Percentiles rank a stretch among this genome's conserved stretches.
Conservation (phyloP, 2,329 filamentous ascomycete species). For the Cercospora canescens region DNA sequence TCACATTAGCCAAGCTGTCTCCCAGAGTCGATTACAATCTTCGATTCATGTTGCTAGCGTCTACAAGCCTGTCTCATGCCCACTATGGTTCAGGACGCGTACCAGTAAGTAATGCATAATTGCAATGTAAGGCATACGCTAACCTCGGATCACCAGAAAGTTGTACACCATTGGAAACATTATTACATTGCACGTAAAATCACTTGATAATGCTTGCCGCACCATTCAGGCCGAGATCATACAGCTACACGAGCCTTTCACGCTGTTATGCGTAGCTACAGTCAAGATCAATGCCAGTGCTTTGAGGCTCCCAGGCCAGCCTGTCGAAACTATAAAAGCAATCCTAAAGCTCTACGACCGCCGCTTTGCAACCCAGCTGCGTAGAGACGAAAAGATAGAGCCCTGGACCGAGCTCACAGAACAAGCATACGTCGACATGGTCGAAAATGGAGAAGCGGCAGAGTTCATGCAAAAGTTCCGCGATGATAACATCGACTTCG, state of each 20-base stretch:
- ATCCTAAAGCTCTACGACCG: conserved; percentile 12
- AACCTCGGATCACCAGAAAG: not conserved
- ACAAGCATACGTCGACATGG: not conserved
- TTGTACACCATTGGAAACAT: not conserved
- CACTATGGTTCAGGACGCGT: not conserved
- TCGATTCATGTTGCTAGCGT: not conserved
- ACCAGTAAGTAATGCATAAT: not conserved
- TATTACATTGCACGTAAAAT: not conserved
- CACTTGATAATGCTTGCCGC: not conserved
- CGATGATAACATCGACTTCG: conserved; percentile 2
- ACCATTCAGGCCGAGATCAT: not conserved
- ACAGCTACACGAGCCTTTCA: not conserved
- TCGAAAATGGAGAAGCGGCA: not conserved
- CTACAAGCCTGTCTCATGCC: not conserved
- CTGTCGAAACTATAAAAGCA: conserved; percentile 24
- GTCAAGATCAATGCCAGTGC: not conserved
- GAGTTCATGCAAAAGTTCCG: not conserved
- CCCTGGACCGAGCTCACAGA: not conserved
- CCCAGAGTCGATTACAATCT: not conserved
- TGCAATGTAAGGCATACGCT: not conserved
- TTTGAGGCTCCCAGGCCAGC: not conserved
- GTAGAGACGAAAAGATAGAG: not conserved
- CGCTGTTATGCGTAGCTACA: not conserved
- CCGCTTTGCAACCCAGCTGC: conserved; percentile 3
- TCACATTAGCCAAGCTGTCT: not conserved